Percentiles rank a stretch among this genome's conserved stretches.
Conservation (phyloP, 1,284 basidiomycete genomes). For the Apiotrichum mycotoxinovorans region DNA sequence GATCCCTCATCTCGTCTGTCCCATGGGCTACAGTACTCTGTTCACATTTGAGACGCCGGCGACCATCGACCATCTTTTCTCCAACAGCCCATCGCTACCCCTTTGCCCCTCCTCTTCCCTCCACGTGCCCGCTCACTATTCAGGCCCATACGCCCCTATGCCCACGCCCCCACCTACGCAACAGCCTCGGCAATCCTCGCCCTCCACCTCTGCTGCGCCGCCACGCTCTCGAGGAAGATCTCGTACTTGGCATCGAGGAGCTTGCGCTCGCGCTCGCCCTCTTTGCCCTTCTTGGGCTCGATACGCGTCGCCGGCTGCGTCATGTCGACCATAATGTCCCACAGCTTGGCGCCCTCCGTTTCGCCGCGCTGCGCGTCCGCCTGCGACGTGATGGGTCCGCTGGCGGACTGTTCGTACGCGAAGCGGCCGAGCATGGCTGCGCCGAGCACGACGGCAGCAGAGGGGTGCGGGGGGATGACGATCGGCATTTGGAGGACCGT, state of each 20-base stretch:
- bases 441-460: conserved; percentile 83
- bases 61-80: too few species aligned
- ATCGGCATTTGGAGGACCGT: conserved; percentile 80
- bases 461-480: conserved; percentile 71
- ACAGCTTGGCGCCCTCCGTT: conserved; percentile 66
- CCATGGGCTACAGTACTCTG: too few species aligned
- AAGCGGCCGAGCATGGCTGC: conserved; percentile 90
- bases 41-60: too few species aligned
- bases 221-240: conserved; percentile 85
- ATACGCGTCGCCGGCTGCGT: conserved; percentile 77
- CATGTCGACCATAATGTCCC: conserved; percentile 97
- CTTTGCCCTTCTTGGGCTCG: conserved; percentile 58
- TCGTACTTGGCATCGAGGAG: conserved; percentile 87
- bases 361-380: conserved; percentile 52
- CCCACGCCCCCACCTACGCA: background rate
- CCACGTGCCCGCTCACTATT: too few species aligned
- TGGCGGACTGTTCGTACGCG: conserved; percentile 60
- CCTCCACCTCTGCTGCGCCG: conserved; percentile 67
- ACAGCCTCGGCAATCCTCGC: conserved; percentile 34
- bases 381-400: conserved; percentile 34
- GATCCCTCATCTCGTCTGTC: too few species aligned
- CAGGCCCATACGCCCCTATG: too few species aligned
- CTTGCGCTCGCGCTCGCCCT: conserved; percentile 58
- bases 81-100: too few species aligned
- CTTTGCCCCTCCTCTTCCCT: too few species aligned